Conservation (phyloP, 306 rosid genomes). For the Vigna radiata region DNA sequence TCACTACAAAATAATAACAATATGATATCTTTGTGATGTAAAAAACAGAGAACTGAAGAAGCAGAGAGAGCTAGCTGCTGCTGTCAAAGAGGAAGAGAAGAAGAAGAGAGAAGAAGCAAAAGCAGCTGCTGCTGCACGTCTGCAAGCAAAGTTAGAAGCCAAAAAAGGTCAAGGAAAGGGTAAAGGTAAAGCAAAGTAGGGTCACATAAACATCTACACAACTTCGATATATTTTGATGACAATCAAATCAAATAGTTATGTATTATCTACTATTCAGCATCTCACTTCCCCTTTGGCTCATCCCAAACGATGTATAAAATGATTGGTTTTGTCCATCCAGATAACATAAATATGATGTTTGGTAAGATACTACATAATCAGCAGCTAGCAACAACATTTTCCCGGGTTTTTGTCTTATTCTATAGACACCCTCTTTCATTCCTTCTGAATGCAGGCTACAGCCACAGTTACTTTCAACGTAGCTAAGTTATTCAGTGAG, state of each 20-base stretch:
- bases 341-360: not conserved
- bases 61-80: slow-evolving; percentile 92
- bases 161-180: slow-evolving; percentile 95
- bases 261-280: not conserved
- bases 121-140: slow-evolving; percentile 91
- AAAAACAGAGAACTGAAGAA: slow-evolving; percentile 82
- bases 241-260: not conserved
- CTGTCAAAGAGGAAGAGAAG: slow-evolving; percentile 86
- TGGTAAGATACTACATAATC: not conserved
- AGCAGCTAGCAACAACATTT: not conserved
- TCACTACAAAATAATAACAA: not conserved
- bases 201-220: slow-evolving; percentile 20
- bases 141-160: slow-evolving; percentile 89
- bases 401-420: too few species aligned
- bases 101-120: slow-evolving; percentile 91
- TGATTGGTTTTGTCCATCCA: slow-evolving; percentile 1
- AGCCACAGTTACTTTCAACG: not conserved
- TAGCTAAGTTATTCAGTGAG: not conserved
- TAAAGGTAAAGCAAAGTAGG: slow-evolving; percentile 81
- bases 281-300: not conserved
- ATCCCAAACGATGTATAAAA: slow-evolving; percentile 1
- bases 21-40: slow-evolving; percentile 32
- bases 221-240: slow-evolving; percentile 11
- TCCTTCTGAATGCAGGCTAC: too few species aligned
- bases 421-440: too few species aligned